Evolutionary conservation across 306 rosid species (phyloP).

Genomic region (Sicyos edulis): DNA sequence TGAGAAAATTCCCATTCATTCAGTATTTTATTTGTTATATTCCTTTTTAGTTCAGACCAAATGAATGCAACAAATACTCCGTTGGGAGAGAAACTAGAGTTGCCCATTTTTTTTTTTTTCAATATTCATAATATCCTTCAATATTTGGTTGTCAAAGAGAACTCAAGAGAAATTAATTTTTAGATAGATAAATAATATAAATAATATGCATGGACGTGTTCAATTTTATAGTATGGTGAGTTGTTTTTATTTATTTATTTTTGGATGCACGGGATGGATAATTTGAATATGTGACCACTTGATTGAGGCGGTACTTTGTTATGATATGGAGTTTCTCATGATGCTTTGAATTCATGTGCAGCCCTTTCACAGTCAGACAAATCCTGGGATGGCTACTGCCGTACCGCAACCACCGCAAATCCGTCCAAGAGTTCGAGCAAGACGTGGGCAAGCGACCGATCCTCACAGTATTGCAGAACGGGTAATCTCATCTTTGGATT

Average conservation of each 20-base stretch:
- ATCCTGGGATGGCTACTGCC: conserved; percentile 29
- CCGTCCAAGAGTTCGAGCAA: conserved; percentile 90
- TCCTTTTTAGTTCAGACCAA: background rate
- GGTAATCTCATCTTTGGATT: conserved; percentile 32
- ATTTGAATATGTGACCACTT: too few relatives aligned
- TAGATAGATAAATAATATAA: too few relatives aligned
- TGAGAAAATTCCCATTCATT: conserved; percentile 1
- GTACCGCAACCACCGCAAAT: conserved; percentile 52
- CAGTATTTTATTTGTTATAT: background rate
- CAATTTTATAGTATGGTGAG: background rate
- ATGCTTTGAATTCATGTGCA: conserved; percentile 23
- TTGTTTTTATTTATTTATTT: background rate
- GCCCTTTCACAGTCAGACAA: conserved; percentile 54
- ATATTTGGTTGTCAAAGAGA: too few relatives aligned
- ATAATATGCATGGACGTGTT: background rate
- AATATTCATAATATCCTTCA: too few relatives aligned
- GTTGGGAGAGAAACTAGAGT: background rate
- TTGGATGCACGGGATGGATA: too few relatives aligned
- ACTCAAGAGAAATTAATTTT: too few relatives aligned
- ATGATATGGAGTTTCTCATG: too few relatives aligned
- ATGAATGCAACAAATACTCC: background rate
- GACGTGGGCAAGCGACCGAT: conserved; percentile 98
- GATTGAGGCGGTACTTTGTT: too few relatives aligned
- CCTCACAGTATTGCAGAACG: conserved; percentile 98
- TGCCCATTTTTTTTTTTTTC: too few relatives aligned